Conservation (phyloP, 2,329 filamentous ascomycete genomes). For the Phialophora tarda region DNA sequence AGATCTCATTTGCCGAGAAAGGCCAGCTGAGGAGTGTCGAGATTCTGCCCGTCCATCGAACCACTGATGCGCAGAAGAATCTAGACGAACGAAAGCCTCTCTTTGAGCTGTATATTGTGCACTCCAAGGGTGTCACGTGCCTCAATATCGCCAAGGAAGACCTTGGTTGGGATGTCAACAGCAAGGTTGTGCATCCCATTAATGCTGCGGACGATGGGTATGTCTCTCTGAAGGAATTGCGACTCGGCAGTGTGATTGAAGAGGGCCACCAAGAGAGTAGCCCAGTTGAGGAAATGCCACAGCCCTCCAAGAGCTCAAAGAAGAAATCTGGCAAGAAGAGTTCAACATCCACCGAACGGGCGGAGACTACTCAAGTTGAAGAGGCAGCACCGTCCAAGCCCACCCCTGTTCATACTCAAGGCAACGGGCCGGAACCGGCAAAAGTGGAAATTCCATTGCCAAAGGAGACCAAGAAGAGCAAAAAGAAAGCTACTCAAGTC, state of each 20-base stretch:
- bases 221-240: slow-evolving; percentile 75
- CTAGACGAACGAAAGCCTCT: slow-evolving; percentile 71
- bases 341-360: slow-evolving; percentile 36
- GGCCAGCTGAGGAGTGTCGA: slow-evolving; percentile 88
- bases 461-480: slow-evolving; percentile 40
- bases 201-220: slow-evolving; percentile 74
- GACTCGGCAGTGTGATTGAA: slow-evolving; percentile 47
- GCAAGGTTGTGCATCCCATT: slow-evolving; percentile 80
- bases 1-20: slow-evolving; percentile 88
- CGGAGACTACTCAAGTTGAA: slow-evolving; percentile 40
- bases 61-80: slow-evolving; percentile 58
- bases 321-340: slow-evolving; percentile 51
- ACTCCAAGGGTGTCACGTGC: slow-evolving; percentile 95
- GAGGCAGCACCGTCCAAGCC: slow-evolving; percentile 40
- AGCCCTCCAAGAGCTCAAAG: slow-evolving; percentile 48
- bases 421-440: slow-evolving; percentile 22
- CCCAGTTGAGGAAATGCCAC: slow-evolving; percentile 46
- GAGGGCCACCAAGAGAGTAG: slow-evolving; percentile 51
- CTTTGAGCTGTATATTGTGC: slow-evolving; percentile 96
- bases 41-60: slow-evolving; percentile 72
- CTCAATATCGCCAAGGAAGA: slow-evolving; percentile 85
- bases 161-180: slow-evolving; percentile 88
- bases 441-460: slow-evolving; percentile 20
- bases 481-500: slow-evolving; percentile 34
- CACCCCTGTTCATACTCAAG: slow-evolving; percentile 4